These are phyloP conservation scores for Stenogyne calaminthoides DNA, from an alignment of 305 asterid genomes.

Conservation along the genomic window DNA sequence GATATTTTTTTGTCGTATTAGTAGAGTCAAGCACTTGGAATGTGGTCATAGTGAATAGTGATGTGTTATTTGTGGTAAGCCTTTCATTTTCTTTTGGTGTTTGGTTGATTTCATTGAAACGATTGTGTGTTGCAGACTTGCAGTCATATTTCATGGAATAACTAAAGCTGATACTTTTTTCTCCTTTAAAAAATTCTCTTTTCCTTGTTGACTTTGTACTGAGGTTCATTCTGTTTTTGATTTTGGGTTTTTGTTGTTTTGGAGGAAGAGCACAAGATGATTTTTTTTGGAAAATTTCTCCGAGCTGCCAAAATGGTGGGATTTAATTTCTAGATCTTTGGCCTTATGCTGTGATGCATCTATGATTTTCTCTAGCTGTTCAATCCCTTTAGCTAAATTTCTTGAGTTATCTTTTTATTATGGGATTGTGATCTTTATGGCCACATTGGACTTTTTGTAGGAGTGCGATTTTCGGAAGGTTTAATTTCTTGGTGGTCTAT, in stretches of 20 bases:
- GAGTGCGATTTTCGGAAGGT: conserved; percentile 23
- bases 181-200: background rate
- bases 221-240: background rate
- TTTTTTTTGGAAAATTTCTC: background rate
- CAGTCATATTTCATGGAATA: conserved; percentile 18
- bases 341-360: conserved; percentile 15
- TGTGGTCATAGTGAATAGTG: background rate
- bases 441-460: conserved; percentile 27
- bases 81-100: background rate
- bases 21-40: conserved; percentile 13
- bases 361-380: conserved; percentile 4
- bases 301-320: conserved; percentile 22
- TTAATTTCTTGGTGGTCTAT: conserved; percentile 20
- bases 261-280: background rate
- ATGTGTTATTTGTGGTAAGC: background rate
- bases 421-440: conserved; percentile 26
- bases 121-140: background rate
- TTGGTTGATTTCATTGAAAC: conserved; percentile 17
- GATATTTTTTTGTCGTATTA: conserved; percentile 5
- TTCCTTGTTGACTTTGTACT: conserved; percentile 30
- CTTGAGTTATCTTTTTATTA: background rate
- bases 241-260: background rate
- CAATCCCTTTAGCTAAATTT: background rate
- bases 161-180: background rate
- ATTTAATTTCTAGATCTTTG: conserved; percentile 5